A percentile compares a stretch with the other conserved stretches of the same genome.
Conservation (phyloP, 164 flowering plant genomes). For the Taxillus chinensis region DNA sequence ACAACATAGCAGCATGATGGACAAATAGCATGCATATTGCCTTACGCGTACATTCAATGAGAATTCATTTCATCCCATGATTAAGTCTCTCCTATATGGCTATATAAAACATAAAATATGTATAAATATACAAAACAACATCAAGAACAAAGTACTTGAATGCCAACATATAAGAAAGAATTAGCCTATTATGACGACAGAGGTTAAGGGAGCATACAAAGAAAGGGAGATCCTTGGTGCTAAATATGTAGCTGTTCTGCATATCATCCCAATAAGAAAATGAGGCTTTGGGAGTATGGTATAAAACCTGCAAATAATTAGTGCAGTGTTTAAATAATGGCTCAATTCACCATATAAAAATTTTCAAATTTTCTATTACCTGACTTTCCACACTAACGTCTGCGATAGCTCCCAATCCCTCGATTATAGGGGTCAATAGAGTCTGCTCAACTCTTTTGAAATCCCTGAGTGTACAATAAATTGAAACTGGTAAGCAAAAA, state of each 20-base stretch:
- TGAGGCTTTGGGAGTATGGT: slow-evolving; percentile 86
- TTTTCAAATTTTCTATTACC: slow-evolving; percentile 26
- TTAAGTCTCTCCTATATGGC: no score
- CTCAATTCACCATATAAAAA: neutral
- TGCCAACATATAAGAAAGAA: neutral
- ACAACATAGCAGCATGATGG: no score
- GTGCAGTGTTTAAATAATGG: neutral
- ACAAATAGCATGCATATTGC: no score
- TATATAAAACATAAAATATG: no score
- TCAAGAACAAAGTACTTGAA: neutral
- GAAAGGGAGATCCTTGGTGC: slow-evolving; percentile 79
- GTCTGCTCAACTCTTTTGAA: slow-evolving; percentile 51
- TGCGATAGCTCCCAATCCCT: slow-evolving; percentile 63
- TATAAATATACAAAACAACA: neutral
- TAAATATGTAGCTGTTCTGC: slow-evolving; percentile 52
- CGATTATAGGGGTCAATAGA: slow-evolving; percentile 52
- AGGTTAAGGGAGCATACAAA: slow-evolving; percentile 51
- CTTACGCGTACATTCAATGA: no score
- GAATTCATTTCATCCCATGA: no score
- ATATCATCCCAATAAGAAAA: slow-evolving; percentile 74
- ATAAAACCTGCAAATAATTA: slow-evolving; percentile 49
- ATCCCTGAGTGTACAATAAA: slow-evolving; percentile 40
- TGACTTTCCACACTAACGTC: slow-evolving; percentile 85
- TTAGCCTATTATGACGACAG: neutral
- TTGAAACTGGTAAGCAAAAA: neutral